These are phyloP conservation scores for Myxozyma neotropica DNA, from an alignment of 805 yeast genomes.

Conservation along the genomic window DNA sequence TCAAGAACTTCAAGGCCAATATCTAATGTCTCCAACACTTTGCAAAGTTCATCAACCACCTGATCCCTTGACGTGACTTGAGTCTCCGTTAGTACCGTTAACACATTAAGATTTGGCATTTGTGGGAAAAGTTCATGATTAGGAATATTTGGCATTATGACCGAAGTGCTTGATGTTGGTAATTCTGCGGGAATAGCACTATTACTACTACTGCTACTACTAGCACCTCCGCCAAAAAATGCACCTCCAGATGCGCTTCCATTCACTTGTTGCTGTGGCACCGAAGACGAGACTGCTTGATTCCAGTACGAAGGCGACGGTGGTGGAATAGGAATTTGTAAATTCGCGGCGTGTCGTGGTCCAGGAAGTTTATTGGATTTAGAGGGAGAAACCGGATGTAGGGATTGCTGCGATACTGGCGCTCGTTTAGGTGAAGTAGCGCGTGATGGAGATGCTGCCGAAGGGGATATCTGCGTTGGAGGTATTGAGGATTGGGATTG, in stretches of 20 bases:
- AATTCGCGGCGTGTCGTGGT: slow-evolving; percentile 17
- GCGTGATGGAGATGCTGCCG: slow-evolving; percentile 4
- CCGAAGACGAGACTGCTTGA: slow-evolving; percentile 1
- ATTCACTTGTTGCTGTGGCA: neutral
- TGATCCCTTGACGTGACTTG: slow-evolving; percentile 5
- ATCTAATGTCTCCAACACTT: slow-evolving; percentile 19
- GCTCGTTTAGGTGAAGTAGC: slow-evolving; percentile 22
- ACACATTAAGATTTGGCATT: slow-evolving; percentile 23
- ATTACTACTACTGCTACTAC: neutral
- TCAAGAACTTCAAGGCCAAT: slow-evolving; percentile 31
- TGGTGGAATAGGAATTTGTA: slow-evolving; percentile 32
- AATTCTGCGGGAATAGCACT: neutral
- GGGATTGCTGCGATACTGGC: neutral
- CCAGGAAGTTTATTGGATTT: neutral
- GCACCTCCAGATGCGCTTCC: neutral
- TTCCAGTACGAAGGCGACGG: slow-evolving; percentile 21
- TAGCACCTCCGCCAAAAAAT: neutral
- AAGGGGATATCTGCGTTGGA: neutral
- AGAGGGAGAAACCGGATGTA: slow-evolving; percentile 12
- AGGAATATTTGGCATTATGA: neutral
- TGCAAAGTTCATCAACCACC: slow-evolving; percentile 24
- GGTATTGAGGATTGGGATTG: neutral
- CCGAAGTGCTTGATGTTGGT: neutral
- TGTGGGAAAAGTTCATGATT: slow-evolving; percentile 25
- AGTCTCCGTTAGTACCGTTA: slow-evolving; percentile 19